Evolutionary conservation across 1,284 basidiomycete genomes (phyloP).

Genomic region (Cystobasidiaceae sp.): DNA sequence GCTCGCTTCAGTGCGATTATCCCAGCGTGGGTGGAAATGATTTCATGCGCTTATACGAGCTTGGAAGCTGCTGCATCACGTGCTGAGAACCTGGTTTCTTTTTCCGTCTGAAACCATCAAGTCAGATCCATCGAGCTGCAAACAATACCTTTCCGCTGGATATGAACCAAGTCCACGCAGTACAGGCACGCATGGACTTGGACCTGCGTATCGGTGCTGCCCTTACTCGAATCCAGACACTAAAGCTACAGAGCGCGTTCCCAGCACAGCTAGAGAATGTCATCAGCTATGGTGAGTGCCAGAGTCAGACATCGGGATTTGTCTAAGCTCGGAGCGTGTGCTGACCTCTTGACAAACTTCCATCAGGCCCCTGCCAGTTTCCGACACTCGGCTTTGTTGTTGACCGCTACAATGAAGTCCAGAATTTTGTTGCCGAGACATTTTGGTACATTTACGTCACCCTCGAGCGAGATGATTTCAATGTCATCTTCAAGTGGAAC

Average conservation of each 20-base stretch:
- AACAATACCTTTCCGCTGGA: conserved; percentile 84
- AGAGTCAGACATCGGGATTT: no score
- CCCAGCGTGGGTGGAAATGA: conserved; percentile 65
- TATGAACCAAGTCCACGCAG: conserved; percentile 76
- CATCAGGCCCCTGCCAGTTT: conserved; percentile 92
- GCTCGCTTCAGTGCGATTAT: conserved; percentile 97
- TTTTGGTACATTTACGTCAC: conserved; percentile 91
- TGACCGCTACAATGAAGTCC: conserved; percentile 84
- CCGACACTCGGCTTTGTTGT: conserved; percentile 98
- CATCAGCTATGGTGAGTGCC: conserved; percentile 56
- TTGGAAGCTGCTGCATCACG: no score
- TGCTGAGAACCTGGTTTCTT: no score
- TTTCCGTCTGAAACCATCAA: no score
- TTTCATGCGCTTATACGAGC: no score
- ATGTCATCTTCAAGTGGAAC: conserved; percentile 69
- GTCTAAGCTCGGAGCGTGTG: conserved; percentile 44
- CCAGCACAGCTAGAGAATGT: conserved; percentile 57
- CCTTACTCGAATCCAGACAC: conserved; percentile 85
- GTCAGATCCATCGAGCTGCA: conserved; percentile 92
- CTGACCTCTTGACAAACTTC: conserved; percentile 55
- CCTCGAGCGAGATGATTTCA: conserved; percentile 51
- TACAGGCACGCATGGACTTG: conserved; percentile 79
- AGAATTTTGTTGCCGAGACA: conserved; percentile 78
- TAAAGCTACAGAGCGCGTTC: conserved; percentile 63
- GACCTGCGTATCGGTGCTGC: conserved; percentile 91